Conservation (phyloP, 768 basidiomycete species). For the Cyclocybe cylindracea region DNA sequence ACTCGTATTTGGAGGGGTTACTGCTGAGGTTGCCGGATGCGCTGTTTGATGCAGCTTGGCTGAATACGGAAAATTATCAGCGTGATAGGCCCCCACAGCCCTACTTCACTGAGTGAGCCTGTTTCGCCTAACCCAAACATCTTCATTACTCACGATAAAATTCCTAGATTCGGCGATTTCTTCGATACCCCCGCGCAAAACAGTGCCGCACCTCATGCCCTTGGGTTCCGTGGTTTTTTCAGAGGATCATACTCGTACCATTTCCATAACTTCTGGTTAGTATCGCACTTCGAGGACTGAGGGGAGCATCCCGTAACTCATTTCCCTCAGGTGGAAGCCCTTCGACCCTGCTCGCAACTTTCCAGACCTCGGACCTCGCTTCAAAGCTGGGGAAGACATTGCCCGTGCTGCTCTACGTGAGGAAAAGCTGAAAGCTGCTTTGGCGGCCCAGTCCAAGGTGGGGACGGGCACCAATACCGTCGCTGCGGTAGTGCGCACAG, state of each 20-base stretch:
- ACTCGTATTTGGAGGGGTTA: slow-evolving; percentile 76
- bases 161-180: slow-evolving; percentile 74
- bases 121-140: neutral
- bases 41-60: slow-evolving; percentile 91
- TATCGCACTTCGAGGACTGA: slow-evolving; percentile 11
- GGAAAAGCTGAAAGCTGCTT: slow-evolving; percentile 24
- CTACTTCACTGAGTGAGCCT: slow-evolving; percentile 76
- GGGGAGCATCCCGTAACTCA: neutral
- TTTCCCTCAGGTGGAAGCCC: slow-evolving; percentile 79
- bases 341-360: slow-evolving; percentile 88
- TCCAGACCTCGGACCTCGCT: slow-evolving; percentile 84
- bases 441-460: slow-evolving; percentile 18
- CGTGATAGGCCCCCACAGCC: slow-evolving; percentile 91
- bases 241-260: slow-evolving; percentile 91
- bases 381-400: slow-evolving; percentile 70
- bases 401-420: slow-evolving; percentile 48
- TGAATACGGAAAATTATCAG: slow-evolving; percentile 90
- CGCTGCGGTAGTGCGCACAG: neutral
- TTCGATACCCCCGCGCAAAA: slow-evolving; percentile 72
- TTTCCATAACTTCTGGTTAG: slow-evolving; percentile 90
- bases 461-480: slow-evolving; percentile 9
- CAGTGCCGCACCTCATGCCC: slow-evolving; percentile 77
- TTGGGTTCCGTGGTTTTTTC: slow-evolving; percentile 92
- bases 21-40: slow-evolving; percentile 87
- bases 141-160: slow-evolving; percentile 1